phyloP scores from a whole-genome alignment of 1,284 basidiomycete genomes.

The Trametes sp. region DNA sequence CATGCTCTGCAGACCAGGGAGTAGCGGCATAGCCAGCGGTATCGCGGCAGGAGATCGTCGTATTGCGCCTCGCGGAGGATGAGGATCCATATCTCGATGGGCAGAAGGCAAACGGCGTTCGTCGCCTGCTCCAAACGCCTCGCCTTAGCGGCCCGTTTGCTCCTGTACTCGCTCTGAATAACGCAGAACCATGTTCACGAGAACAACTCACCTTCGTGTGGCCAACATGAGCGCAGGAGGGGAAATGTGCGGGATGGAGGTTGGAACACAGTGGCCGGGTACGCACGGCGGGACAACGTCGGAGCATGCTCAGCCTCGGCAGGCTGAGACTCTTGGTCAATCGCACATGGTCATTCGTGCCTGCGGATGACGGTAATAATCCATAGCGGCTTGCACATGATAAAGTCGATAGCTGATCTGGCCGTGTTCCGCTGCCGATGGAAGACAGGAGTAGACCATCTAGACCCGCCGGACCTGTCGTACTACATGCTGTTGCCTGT shows the following conservation, averaged over 20 bases:
- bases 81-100: conserved; percentile 20
- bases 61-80: conserved; percentile 25
- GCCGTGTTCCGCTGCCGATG: too few species aligned
- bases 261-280: not conserved
- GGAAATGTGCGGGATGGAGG: not conserved
- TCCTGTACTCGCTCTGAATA: not conserved
- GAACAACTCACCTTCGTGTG: not conserved
- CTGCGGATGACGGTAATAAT: not conserved
- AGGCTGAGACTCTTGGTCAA: too few species aligned
- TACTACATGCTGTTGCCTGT: too few species aligned
- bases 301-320: not conserved
- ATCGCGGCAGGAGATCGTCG: conserved; percentile 26
- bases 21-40: conserved; percentile 53
- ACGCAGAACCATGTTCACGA: too few species aligned
- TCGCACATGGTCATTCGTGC: not conserved
- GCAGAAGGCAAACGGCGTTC: conserved; percentile 3
- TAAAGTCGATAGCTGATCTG: too few species aligned
- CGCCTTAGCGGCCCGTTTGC: not conserved
- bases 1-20: conserved; percentile 66
- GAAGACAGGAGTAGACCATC: too few species aligned
- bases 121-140: not conserved
- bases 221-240: conserved; percentile 1
- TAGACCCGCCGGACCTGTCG: too few species aligned
- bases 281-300: not conserved
- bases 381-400: too few species aligned